Evolutionary conservation across 495 filamentous ascomycete species (phyloP), one percentile per base, ranked within the genome.

Genomic region (Podospora fimiseda): DNA sequence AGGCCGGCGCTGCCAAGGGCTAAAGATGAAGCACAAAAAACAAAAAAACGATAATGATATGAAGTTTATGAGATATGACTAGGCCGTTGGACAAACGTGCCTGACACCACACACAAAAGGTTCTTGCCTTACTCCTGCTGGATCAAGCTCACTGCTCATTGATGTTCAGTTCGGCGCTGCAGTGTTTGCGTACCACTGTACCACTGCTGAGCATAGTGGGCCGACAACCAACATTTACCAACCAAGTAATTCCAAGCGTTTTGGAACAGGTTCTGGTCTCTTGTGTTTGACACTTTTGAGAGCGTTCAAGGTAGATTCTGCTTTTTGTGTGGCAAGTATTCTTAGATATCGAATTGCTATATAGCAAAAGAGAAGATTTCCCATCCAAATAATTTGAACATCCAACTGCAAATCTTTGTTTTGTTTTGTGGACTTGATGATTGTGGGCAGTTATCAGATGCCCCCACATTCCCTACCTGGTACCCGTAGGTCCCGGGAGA

Each of bases 1-100:
- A 97, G 77, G 91, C 92, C 36, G 92, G 92, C 65, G 92, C 92
- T 64, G 92, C 92, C 50, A 95, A 95, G 76, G 73, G 73, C 60
- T 95, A 66, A 66, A 50, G 27, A 54, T 40, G 37, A 27, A 27
- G 23, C 13, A 30, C 23, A 47, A n/a, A 47, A 9, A n/a, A n/a
- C n/a, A n/a, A n/a, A n/a, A 21, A 38, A 49, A 50, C 40, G 38
- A 21, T 48, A 51, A 55, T 56, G 51, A 59, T 46, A 58, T 37
- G 54, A 54, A 22, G 30, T 56, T 54, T 20, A 42, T 53, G 54
- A 53, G 23, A 21, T 42, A 50, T 24, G 33, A 44, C 24, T 48
- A 21, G 43, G 37, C 21, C 20, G 19, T 41, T 41, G 39, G 39
- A 41, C 6, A n/a, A 41, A n/a, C 39, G 39, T 41, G 39, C 16